These are phyloP conservation scores for Bonia amplexicaulis DNA, from an alignment of 176 grass and related monocot species.

Conservation along the genomic window DNA sequence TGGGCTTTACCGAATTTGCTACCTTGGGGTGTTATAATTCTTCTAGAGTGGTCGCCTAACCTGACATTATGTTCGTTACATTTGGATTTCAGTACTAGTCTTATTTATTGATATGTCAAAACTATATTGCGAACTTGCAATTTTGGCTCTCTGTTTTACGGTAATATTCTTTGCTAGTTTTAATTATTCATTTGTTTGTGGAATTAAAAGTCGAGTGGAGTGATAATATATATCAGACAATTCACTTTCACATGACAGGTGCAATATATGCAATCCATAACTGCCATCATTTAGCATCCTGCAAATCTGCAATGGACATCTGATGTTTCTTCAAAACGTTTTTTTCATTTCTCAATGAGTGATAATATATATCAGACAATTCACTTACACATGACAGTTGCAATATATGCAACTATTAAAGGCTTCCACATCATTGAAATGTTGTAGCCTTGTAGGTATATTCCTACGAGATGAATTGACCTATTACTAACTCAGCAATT, in stretches of 20 bases:
- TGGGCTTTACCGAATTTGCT: neutral
- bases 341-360: too few species aligned
- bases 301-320: neutral
- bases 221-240: constrained; percentile 6
- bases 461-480: neutral
- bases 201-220: neutral
- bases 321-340: too few species aligned
- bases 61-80: neutral
- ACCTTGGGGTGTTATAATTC: neutral
- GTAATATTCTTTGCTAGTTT: constrained; percentile 7
- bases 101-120: neutral
- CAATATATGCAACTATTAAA: neutral
- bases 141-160: constrained; percentile 3
- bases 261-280: neutral
- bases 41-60: neutral
- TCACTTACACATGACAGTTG: too few species aligned
- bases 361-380: too few species aligned
- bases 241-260: neutral
- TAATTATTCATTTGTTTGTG: neutral
- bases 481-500: constrained; percentile 23
- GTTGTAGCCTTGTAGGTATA: neutral
- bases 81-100: neutral
- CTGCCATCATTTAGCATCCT: neutral
- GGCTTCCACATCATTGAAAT: neutral
- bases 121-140: neutral